Evolutionary conservation across 139 green algal genomes (phyloP).

Genomic region (Penium margaritaceum): DNA sequence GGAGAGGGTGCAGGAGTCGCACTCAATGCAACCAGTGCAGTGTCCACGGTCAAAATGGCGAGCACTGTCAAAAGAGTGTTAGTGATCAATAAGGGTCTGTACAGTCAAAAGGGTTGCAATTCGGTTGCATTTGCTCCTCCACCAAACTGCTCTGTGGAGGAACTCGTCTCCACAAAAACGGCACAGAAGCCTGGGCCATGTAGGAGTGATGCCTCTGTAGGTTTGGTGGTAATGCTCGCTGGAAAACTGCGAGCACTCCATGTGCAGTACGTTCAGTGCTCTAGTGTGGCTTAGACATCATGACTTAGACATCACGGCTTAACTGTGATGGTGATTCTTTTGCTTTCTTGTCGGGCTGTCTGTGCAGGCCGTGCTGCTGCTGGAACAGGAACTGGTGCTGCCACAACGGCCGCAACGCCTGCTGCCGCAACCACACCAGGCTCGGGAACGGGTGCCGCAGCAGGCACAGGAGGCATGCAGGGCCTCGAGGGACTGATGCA

Average conservation of each 20-base stretch:
- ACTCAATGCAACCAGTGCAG: neutral
- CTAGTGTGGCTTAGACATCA: too few relatives aligned
- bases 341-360: neutral
- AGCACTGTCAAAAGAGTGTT: neutral
- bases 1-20: neutral
- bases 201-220: too few relatives aligned
- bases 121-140: too few relatives aligned
- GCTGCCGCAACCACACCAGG: neutral
- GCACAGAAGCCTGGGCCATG: too few relatives aligned
- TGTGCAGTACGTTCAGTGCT: too few relatives aligned
- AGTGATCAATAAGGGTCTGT: neutral
- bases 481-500: slow-evolving; percentile 9
- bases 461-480: slow-evolving; percentile 17
- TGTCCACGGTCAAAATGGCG: neutral
- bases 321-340: neutral
- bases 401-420: neutral
- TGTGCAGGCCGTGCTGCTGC: neutral
- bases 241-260: too few relatives aligned
- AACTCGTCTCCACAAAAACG: too few relatives aligned
- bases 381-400: neutral
- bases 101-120: too few relatives aligned
- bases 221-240: too few relatives aligned
- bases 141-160: too few relatives aligned
- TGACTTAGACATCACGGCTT: too few relatives aligned
- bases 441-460: slow-evolving; percentile 2